Conservation (phyloP, 2,329 filamentous ascomycete genomes). For the Dactylellina sp. region DNA sequence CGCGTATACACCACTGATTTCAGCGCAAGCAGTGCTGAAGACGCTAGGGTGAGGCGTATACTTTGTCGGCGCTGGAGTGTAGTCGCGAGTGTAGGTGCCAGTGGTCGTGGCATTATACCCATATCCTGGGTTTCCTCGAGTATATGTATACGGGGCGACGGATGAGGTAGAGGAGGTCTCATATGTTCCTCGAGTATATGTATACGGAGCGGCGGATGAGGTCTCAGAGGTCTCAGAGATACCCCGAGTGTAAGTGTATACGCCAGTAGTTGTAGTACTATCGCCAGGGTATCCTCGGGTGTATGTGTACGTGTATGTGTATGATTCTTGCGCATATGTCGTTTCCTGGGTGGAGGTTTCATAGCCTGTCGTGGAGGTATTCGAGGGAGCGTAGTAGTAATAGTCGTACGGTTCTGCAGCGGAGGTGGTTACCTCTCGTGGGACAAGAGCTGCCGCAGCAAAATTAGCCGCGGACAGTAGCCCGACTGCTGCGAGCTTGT, state of each 20-base stretch:
- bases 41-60: constrained; percentile 33
- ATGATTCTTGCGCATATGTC: background rate
- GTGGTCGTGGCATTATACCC: constrained; percentile 6
- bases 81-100: constrained; percentile 5
- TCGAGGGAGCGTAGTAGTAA: constrained; percentile 29
- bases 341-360: background rate
- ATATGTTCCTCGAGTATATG: no score
- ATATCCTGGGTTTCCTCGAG: background rate
- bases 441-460: constrained; percentile 19
- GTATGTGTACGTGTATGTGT: constrained; percentile 1
- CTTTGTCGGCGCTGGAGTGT: constrained; percentile 21
- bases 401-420: background rate
- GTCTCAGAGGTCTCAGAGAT: background rate
- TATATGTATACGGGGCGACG: background rate
- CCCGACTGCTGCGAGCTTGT: constrained; percentile 21
- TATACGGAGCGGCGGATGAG: background rate
- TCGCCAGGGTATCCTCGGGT: background rate
- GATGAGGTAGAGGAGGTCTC: background rate
- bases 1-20: constrained; percentile 29
- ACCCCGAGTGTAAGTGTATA: constrained; percentile 4
- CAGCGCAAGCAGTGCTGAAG: constrained; percentile 40
- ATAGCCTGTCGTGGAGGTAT: constrained; percentile 16
- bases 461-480: constrained; percentile 43
- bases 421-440: constrained; percentile 1
- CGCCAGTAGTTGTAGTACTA: background rate